Evolutionary conservation across 1,284 basidiomycete species (phyloP), one percentile per base, ranked within the genome.

Genomic region (Agroathelia rolfsii): DNA sequence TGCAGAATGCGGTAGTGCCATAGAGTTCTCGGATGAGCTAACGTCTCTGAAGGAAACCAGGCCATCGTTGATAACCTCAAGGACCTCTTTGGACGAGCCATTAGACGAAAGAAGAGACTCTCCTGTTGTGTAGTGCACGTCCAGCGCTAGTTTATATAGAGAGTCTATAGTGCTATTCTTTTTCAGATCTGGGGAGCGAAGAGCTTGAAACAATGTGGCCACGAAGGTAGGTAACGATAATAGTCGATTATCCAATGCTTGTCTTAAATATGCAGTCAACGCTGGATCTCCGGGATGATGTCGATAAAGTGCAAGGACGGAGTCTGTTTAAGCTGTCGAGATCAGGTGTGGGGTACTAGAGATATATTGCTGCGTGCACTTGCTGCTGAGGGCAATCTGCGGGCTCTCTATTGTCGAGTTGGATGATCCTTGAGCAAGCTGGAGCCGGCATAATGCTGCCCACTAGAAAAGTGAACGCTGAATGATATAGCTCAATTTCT

Each of bases 231-330:
- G 49, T 7, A 78, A 53, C 4, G 76, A 69, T 7, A 85, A 50
- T 22, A 74, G 50, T 4, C 66, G 64, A 25, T 65, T 60, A 36
- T 68, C 57, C 21, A 85, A 58, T 5, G 77, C 76, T 36, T 58
- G 49, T 42, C 63, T 69, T 32, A 85, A 53, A 47, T 85, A 85
- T 23, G 59, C 64, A 36, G 70, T 65, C 10, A 85, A 60, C 26
- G 62, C 61, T 16, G 69, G 65, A 44, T 80, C 71, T 16, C 72
- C 76, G 16, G 78, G 75, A 45, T 81, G 78, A 28, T 66, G 66
- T 27, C 68, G 61, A 46, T 72, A 80, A 11, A 85, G 58, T 5
- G 67, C 54, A 24, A 85, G 59, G 7, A 84, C 67, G 3, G 80
- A 76, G 45, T 79, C 81, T 85, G 43, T 34, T 28, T 10, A 18